phyloP scores from a whole-genome alignment of 306 rosid species.

The Fragaria ananassa region DNA sequence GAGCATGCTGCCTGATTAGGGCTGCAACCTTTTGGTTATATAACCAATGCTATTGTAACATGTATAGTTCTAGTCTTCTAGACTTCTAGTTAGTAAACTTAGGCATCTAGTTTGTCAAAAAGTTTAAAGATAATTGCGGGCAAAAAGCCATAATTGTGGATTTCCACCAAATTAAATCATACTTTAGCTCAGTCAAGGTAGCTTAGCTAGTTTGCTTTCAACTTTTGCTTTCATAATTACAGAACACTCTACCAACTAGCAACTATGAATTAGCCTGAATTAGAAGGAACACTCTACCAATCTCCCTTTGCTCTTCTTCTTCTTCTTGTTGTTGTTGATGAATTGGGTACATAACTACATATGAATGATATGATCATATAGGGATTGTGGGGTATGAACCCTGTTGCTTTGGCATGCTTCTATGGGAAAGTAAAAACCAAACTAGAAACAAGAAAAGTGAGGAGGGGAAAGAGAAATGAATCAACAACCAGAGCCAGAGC shows the following conservation, averaged over 20 bases:
- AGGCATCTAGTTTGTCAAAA: conserved; percentile 31
- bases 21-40: not conserved
- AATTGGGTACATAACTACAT: not conserved
- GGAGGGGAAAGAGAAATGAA: not conserved
- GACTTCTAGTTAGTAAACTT: not conserved
- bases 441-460: not conserved
- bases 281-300: not conserved
- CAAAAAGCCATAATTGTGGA: conserved; percentile 41
- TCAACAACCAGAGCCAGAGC: conserved; percentile 1
- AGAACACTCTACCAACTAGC: conserved; percentile 20
- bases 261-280: not conserved
- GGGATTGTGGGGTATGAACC: not conserved
- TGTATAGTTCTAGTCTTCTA: not conserved
- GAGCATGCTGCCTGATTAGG: conserved; percentile 2
- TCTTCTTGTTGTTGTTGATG: not conserved
- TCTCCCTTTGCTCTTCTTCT: not conserved
- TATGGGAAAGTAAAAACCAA: conserved; percentile 13
- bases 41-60: not conserved
- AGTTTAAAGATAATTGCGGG: conserved; percentile 28
- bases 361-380: not conserved
- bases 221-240: conserved; percentile 29
- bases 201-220: conserved; percentile 22
- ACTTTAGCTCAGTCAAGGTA: conserved; percentile 27
- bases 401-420: conserved; percentile 40
- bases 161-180: conserved; percentile 25